phyloP scores from a whole-genome alignment of 192 early-diverging fungal species.

The Coemansia sp. region DNA sequence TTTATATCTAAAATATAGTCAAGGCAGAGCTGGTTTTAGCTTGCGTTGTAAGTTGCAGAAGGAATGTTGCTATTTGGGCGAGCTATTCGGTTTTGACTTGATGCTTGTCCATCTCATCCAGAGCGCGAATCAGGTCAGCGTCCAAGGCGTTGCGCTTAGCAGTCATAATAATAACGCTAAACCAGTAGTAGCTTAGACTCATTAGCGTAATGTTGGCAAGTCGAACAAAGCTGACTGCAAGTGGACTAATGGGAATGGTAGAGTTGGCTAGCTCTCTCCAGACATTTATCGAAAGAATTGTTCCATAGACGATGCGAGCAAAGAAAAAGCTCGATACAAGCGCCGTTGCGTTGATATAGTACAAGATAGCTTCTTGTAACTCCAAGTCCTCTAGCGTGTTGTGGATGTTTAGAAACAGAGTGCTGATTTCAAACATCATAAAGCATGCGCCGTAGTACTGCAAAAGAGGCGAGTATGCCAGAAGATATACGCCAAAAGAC shows the following conservation, averaged over 20 bases:
- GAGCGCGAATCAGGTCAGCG: slow-evolving; percentile 44
- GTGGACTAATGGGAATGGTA: slow-evolving; percentile 30
- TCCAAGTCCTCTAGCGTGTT: slow-evolving; percentile 80
- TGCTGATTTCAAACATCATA: slow-evolving; percentile 90
- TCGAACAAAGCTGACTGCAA: slow-evolving; percentile 26
- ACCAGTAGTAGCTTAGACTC: slow-evolving; percentile 58
- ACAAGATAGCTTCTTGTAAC: slow-evolving; percentile 72
- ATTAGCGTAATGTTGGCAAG: slow-evolving; percentile 35
- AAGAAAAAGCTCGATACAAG: slow-evolving; percentile 80
- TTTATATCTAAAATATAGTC: neutral
- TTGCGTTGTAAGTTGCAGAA: neutral
- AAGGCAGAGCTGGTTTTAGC: too few species aligned
- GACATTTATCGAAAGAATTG: slow-evolving; percentile 69
- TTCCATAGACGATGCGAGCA: slow-evolving; percentile 77
- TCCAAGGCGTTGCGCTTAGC: slow-evolving; percentile 51
- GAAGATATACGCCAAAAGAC: slow-evolving; percentile 75
- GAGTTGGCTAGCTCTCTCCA: slow-evolving; percentile 42
- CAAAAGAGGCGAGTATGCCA: slow-evolving; percentile 74
- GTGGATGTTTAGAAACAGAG: slow-evolving; percentile 89
- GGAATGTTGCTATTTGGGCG: neutral
- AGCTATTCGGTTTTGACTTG: slow-evolving; percentile 18
- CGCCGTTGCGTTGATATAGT: slow-evolving; percentile 83
- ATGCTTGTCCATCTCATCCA: slow-evolving; percentile 42
- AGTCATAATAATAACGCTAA: slow-evolving; percentile 43
- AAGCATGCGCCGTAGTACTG: slow-evolving; percentile 88